Conservation (phyloP, 2,329 filamentous ascomycete species). For the Elsinoe fawcettii region DNA sequence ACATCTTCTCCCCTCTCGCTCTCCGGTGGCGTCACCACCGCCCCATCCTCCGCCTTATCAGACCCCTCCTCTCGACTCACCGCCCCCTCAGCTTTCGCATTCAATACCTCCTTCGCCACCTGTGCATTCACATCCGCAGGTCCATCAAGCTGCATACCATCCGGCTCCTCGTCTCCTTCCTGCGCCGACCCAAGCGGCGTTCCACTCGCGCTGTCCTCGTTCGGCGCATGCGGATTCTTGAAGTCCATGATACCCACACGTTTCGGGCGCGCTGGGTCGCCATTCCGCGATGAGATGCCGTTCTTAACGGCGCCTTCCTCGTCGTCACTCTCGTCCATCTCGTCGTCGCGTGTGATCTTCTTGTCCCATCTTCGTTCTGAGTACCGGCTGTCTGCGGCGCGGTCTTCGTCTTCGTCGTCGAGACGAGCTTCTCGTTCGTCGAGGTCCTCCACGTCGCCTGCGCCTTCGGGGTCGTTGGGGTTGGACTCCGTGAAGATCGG, state of each 20-base stretch:
- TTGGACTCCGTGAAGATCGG: conserved; percentile 31
- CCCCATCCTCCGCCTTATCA: conserved; percentile 10
- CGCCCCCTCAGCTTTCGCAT: conserved; percentile 22
- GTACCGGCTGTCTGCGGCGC: conserved; percentile 74
- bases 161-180: conserved; percentile 4
- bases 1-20: conserved; percentile 18
- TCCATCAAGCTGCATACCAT: conserved; percentile 25
- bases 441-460: conserved; percentile 47
- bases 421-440: conserved; percentile 58
- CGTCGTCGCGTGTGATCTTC: conserved; percentile 61
- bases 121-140: conserved; percentile 21
- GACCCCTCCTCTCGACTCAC: conserved; percentile 12
- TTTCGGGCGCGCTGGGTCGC: conserved; percentile 35
- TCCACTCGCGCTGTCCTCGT: conserved; percentile 41
- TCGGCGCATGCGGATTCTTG: conserved; percentile 47
- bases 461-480: conserved; percentile 19
- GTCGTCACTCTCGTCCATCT: conserved; percentile 82
- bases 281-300: conserved; percentile 54
- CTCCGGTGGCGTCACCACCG: conserved; percentile 15
- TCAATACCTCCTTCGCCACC: conserved; percentile 22
- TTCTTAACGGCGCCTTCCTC: conserved; percentile 70
- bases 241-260: conserved; percentile 55
- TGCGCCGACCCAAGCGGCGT: conserved; percentile 14
- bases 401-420: conserved; percentile 69
- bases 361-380: conserved; percentile 79